These are phyloP conservation scores for Phytopythium boreale DNA, from an alignment of 352 stramenopile genomes.

Conservation along the genomic window DNA sequence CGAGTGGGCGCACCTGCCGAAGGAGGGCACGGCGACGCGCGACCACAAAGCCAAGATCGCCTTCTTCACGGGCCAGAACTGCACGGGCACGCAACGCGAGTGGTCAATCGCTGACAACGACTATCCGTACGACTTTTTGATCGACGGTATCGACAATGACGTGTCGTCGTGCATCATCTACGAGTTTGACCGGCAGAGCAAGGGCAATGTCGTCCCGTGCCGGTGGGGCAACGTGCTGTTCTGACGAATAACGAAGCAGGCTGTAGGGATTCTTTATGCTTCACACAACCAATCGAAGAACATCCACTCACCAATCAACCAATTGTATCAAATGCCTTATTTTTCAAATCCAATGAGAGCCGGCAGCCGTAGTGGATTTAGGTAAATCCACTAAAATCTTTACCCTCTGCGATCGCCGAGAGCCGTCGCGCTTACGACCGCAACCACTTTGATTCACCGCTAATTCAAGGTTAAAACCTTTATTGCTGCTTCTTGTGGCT, in stretches of 20 bases:
- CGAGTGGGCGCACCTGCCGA: neutral
- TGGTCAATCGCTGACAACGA: constrained; percentile 16
- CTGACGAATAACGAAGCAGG: neutral
- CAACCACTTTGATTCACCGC: no score
- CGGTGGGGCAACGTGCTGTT: constrained; percentile 6
- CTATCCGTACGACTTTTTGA: constrained; percentile 16
- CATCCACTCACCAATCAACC: no score
- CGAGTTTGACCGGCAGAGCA: constrained; percentile 11
- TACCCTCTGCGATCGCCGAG: no score
- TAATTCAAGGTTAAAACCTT: no score
- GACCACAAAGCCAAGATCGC: no score
- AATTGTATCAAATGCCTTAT: no score
- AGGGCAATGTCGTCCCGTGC: constrained; percentile 14
- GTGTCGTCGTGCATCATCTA: constrained; percentile 31
- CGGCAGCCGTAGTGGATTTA: no score
- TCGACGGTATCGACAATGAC: constrained; percentile 20
- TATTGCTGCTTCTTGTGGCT: no score
- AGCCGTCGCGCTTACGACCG: no score
- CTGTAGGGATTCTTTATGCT: neutral
- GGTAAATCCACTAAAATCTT: no score
- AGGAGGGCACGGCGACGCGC: no score
- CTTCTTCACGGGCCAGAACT: constrained; percentile 7
- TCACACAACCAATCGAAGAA: no score
- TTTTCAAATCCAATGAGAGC: neutral
- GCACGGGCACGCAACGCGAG: constrained; percentile 14